phyloP scores from a whole-genome alignment of 768 basidiomycete genomes.

The Leccinum truebloodii region DNA sequence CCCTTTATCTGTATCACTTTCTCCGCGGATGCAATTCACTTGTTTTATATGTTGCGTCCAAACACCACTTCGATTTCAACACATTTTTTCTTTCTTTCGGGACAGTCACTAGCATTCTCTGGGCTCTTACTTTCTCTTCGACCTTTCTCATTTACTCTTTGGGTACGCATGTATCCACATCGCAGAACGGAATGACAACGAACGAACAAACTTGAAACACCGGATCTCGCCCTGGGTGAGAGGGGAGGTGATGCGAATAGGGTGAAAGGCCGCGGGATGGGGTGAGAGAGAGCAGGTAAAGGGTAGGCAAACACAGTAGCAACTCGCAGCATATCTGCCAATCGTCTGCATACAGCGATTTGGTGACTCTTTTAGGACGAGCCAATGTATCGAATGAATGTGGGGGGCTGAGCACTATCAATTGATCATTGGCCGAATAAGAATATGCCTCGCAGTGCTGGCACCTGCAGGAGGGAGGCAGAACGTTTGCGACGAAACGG shows the following conservation, averaged over 20 bases:
- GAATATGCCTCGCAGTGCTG: not conserved
- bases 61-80: not conserved
- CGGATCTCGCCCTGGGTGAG: constrained; percentile 5
- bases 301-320: not conserved
- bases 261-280: not conserved
- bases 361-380: not conserved
- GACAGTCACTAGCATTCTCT: constrained; percentile 6
- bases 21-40: not conserved
- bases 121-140: not conserved
- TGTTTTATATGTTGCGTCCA: not conserved
- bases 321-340: not conserved
- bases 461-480: not conserved
- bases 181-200: constrained; percentile 5
- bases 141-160: not conserved
- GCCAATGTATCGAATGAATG: too few relatives aligned
- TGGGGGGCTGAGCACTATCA: not conserved
- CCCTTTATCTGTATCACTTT: not conserved
- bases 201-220: not conserved
- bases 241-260: not conserved
- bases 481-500: not conserved
- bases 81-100: constrained; percentile 10
- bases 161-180: constrained; percentile 1
- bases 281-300: not conserved
- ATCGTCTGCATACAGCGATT: not conserved
- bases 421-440: not conserved